These are phyloP conservation scores for Hypholoma fasciculare DNA, from an alignment of 768 basidiomycete genomes.

Conservation along the genomic window DNA sequence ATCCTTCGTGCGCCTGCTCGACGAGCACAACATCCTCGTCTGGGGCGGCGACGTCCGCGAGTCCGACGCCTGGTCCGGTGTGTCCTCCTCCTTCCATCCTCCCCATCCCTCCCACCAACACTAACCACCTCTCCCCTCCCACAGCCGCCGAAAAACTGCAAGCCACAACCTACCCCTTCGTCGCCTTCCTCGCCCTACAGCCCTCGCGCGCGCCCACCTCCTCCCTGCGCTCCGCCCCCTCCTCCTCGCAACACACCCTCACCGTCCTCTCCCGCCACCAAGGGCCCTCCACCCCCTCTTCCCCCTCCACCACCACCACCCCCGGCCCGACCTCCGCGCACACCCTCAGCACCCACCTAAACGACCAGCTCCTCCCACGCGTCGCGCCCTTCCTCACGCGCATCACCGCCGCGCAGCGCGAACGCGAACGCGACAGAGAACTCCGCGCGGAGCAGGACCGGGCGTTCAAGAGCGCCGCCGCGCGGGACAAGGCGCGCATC, in stretches of 20 bases:
- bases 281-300: conserved; percentile 49
- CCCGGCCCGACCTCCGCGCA: conserved; percentile 59
- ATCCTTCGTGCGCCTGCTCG: conserved; percentile 63
- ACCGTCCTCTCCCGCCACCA: conserved; percentile 88
- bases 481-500: conserved; percentile 70
- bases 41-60: conserved; percentile 94
- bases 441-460: conserved; percentile 82
- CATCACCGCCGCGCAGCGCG: conserved; percentile 52
- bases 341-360: conserved; percentile 66
- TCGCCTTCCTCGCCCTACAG: conserved; percentile 90
- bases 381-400: conserved; percentile 73
- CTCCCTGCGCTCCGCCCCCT: background rate
- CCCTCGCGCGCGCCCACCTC: conserved; percentile 47
- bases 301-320: background rate
- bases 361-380: conserved; percentile 75
- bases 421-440: conserved; percentile 50
- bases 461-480: conserved; percentile 67
- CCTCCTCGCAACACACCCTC: conserved; percentile 43
- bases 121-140: background rate
- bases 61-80: conserved; percentile 75
- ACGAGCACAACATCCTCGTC: conserved; percentile 74
- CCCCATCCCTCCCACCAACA: background rate
- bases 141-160: conserved; percentile 69
- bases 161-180: conserved; percentile 89
- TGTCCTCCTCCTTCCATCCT: conserved; percentile 3